These are phyloP conservation scores for Pestalotiopsis sp. DNA, from an alignment of 2,329 filamentous ascomycete species.

Conservation along the genomic window DNA sequence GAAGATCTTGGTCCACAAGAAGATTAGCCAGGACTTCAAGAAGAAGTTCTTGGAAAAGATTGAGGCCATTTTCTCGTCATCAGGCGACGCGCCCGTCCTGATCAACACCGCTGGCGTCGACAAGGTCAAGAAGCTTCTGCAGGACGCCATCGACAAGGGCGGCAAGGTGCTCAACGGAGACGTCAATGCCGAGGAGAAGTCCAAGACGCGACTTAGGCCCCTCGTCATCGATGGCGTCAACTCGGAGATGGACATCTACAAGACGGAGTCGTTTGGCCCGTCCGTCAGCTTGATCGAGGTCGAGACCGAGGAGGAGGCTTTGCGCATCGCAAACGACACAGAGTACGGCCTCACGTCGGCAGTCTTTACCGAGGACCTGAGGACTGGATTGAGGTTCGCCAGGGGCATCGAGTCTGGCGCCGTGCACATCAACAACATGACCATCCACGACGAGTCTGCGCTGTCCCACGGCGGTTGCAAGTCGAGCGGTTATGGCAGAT, in stretches of 20 bases:
- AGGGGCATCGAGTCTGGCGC: constrained; percentile 56
- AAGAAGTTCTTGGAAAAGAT: constrained; percentile 28
- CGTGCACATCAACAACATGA: constrained; percentile 44
- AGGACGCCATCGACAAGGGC: constrained; percentile 56
- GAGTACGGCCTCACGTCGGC: constrained; percentile 66
- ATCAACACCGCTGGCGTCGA: constrained; percentile 26
- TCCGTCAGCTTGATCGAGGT: constrained; percentile 61
- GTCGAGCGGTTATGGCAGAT: constrained; percentile 42
- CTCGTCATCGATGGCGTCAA: constrained; percentile 61
- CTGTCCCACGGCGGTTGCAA: constrained; percentile 42
- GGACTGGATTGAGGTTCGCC: constrained; percentile 50
- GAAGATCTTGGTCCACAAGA: constrained; percentile 62
- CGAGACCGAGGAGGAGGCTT: constrained; percentile 61
- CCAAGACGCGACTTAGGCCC: constrained; percentile 52
- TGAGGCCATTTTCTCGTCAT: constrained; percentile 24
- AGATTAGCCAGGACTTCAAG: constrained; percentile 53
- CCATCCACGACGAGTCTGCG: constrained; percentile 42
- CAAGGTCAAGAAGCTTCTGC: constrained; percentile 42
- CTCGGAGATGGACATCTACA: constrained; percentile 65
- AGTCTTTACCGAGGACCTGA: constrained; percentile 64
- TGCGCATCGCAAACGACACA: constrained; percentile 67
- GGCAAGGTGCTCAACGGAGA: constrained; percentile 58
- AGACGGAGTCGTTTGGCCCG: constrained; percentile 67
- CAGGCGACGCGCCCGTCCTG: constrained; percentile 26
- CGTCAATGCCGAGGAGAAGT: constrained; percentile 26